Conservation (phyloP, 176 grass and related monocot species). For the Dendrocalamus sinicus region DNA sequence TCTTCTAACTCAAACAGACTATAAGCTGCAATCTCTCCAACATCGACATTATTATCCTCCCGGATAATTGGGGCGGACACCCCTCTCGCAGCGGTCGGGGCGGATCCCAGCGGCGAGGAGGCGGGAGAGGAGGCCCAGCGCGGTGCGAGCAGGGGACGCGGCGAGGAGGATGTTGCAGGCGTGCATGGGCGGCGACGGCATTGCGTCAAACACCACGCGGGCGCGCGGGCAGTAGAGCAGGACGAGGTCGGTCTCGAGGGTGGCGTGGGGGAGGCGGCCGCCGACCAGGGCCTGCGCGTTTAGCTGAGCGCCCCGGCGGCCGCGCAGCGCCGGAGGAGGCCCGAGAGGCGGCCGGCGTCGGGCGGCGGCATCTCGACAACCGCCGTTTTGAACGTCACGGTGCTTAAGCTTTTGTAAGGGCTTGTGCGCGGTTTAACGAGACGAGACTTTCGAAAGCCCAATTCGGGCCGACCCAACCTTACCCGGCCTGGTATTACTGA, state of each 20-base stretch:
- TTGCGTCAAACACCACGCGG: slow-evolving; percentile 49
- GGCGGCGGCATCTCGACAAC: slow-evolving; percentile 16
- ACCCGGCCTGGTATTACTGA: too few relatives aligned
- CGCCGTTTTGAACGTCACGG: not conserved
- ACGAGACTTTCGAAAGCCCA: too few relatives aligned
- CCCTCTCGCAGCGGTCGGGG: slow-evolving; percentile 27
- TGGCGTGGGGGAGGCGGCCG: slow-evolving; percentile 42
- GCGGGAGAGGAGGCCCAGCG: slow-evolving; percentile 35
- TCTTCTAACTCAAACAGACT: slow-evolving; percentile 66
- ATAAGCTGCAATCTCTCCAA: slow-evolving; percentile 66
- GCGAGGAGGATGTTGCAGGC: slow-evolving; percentile 63
- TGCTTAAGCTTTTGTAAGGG: too few relatives aligned
- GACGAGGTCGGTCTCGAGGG: slow-evolving; percentile 57
- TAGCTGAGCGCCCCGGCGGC: not conserved
- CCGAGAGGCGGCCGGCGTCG: slow-evolving; percentile 32
- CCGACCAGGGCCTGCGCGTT: slow-evolving; percentile 33
- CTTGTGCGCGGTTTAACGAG: too few relatives aligned
- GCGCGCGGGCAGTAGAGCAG: slow-evolving; percentile 39
- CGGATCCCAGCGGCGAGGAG: slow-evolving; percentile 41
- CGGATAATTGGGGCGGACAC: too few relatives aligned
- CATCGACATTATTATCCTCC: slow-evolving; percentile 46
- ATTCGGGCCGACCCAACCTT: too few relatives aligned
- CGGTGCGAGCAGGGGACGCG: slow-evolving; percentile 21
- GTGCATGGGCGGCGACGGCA: slow-evolving; percentile 49
- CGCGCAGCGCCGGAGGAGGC: slow-evolving; percentile 39